Percentiles rank a stretch among this genome's conserved stretches.
These are phyloP conservation scores for Fallopia convolvulus DNA, from an alignment of 148 eudicot genomes.

Conservation along the genomic window DNA sequence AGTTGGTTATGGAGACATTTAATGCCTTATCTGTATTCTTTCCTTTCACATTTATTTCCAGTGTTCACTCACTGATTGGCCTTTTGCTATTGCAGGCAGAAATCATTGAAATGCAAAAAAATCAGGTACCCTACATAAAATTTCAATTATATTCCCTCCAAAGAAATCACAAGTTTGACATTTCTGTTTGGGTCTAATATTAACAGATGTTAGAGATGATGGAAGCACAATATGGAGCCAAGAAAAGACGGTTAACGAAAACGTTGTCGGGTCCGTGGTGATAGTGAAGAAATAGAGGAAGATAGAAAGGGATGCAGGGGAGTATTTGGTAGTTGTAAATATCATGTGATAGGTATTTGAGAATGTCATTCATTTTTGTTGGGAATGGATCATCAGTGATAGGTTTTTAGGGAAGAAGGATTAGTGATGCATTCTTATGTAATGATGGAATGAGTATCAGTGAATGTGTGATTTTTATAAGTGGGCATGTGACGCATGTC, in stretches of 20 bases:
- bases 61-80: slow-evolving; percentile 4
- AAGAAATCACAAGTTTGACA: not conserved
- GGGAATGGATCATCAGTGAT: not conserved
- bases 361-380: not conserved
- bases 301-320: not conserved
- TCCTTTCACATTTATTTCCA: not conserved
- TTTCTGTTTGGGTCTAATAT: not conserved
- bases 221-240: slow-evolving; percentile 41
- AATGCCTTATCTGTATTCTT: not conserved
- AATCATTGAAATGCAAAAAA: slow-evolving; percentile 72
- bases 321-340: not conserved
- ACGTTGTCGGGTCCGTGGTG: slow-evolving; percentile 84
- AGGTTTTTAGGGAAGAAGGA: not conserved
- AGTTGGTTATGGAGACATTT: not conserved
- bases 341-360: not conserved
- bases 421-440: not conserved
- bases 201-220: slow-evolving; percentile 58
- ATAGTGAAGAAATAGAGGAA: not conserved
- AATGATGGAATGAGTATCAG: not conserved
- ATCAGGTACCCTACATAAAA: slow-evolving; percentile 41
- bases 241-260: slow-evolving; percentile 55
- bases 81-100: slow-evolving; percentile 42
- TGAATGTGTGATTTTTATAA: not conserved
- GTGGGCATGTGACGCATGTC: not conserved
- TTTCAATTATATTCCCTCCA: not conserved